phyloP scores from a whole-genome alignment of 108 stramenopile genomes.

The Discostella pseudostelligera region DNA sequence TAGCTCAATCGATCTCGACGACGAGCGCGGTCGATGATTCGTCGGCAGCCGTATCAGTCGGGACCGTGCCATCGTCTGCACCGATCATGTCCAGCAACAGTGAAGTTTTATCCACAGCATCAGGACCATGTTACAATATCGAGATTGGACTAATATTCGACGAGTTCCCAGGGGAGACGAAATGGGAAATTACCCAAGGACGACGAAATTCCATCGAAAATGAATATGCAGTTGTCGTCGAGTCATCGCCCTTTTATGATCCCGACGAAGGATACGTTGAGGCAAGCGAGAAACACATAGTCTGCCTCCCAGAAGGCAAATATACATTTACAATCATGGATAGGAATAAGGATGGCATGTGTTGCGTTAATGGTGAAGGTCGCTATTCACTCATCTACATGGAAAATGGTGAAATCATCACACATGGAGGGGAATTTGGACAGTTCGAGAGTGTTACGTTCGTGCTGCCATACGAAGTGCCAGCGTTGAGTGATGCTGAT shows the following conservation, averaged over 20 bases:
- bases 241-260: conserved; percentile 33
- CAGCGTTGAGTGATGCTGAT: conserved; percentile 12
- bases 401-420: conserved; percentile 36
- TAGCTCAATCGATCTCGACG: background rate
- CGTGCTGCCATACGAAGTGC: conserved; percentile 26
- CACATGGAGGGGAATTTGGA: conserved; percentile 20
- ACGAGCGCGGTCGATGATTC: conserved; percentile 4
- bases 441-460: conserved; percentile 36
- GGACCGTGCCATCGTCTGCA: background rate
- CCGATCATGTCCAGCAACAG: conserved; percentile 1
- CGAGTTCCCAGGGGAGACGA: conserved; percentile 26
- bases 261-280: conserved; percentile 19
- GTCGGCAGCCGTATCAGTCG: background rate
- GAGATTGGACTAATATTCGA: conserved; percentile 45
- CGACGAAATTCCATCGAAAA: conserved; percentile 28
- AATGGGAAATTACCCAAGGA: conserved; percentile 37
- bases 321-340: conserved; percentile 46
- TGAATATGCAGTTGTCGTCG: conserved; percentile 13
- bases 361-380: conserved; percentile 27
- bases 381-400: conserved; percentile 28
- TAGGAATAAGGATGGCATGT: conserved; percentile 27
- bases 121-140: conserved; percentile 23
- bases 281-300: conserved; percentile 30
- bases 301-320: conserved; percentile 29
- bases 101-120: conserved; percentile 1